phyloP scores from a whole-genome alignment of 805 yeast genomes.

The Debaryomyces maramus region DNA sequence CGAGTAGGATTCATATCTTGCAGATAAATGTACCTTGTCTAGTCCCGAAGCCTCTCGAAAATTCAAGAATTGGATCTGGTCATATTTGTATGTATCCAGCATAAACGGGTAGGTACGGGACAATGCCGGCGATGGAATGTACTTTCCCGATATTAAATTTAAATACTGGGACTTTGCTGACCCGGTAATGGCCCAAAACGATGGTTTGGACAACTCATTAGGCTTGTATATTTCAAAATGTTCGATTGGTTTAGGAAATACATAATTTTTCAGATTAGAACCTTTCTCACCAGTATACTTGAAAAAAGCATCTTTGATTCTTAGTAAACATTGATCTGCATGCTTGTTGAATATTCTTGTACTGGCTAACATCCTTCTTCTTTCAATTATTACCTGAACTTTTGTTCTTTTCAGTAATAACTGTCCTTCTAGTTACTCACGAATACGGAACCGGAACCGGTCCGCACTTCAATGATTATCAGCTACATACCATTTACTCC shows the following conservation, averaged over 20 bases:
- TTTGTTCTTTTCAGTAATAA: too few relatives aligned
- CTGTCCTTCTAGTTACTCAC: too few relatives aligned
- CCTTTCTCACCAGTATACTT: slow-evolving; percentile 6
- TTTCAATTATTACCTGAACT: too few relatives aligned
- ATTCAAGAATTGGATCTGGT: slow-evolving; percentile 32
- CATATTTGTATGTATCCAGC: slow-evolving; percentile 23
- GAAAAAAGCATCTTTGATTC: slow-evolving; percentile 26
- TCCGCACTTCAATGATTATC: too few relatives aligned
- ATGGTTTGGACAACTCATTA: slow-evolving; percentile 12
- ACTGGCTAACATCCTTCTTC: background rate
- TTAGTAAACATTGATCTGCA: slow-evolving; percentile 14
- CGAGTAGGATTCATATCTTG: slow-evolving; percentile 78
- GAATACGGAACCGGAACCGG: too few relatives aligned
- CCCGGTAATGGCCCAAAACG: slow-evolving; percentile 36
- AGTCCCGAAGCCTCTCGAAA: slow-evolving; percentile 38
- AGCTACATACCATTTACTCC: too few relatives aligned
- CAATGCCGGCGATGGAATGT: slow-evolving; percentile 50
- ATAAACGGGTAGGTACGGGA: slow-evolving; percentile 58
- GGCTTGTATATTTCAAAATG: slow-evolving; percentile 24
- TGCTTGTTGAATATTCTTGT: background rate
- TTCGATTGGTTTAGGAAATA: slow-evolving; percentile 28
- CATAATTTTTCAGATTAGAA: slow-evolving; percentile 4
- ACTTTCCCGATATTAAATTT: slow-evolving; percentile 55
- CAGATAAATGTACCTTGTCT: slow-evolving; percentile 70
- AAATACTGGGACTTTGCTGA: slow-evolving; percentile 55